Evolutionary conservation across 2,329 filamentous ascomycete genomes (phyloP).

Genomic region (Hypoxylon sp.): DNA sequence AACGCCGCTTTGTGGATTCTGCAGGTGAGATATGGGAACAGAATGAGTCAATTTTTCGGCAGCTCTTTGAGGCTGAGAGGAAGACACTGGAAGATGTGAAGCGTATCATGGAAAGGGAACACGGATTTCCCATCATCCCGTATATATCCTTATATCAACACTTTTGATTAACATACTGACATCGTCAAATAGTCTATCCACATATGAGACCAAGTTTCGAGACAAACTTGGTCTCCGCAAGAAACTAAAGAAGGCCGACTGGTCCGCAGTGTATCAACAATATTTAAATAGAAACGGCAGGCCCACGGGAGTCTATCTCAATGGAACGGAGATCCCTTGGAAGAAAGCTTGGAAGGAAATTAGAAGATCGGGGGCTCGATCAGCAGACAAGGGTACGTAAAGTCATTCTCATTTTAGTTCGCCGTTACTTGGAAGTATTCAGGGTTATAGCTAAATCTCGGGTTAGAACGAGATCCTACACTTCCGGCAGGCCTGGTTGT

Average conservation of each 20-base stretch:
- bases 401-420: neutral
- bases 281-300: constrained; percentile 12
- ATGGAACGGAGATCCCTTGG: constrained; percentile 29
- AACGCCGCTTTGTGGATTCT: neutral
- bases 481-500: constrained; percentile 27
- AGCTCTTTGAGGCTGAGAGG: constrained; percentile 29
- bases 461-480: neutral
- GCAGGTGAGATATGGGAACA: constrained; percentile 21
- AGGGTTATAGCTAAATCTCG: neutral
- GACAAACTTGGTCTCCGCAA: constrained; percentile 39
- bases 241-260: constrained; percentile 43
- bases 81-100: constrained; percentile 36
- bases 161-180: too few relatives aligned
- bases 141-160: neutral
- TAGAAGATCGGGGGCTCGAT: constrained; percentile 32
- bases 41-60: constrained; percentile 20
- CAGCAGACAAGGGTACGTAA: constrained; percentile 6
- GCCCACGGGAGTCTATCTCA: constrained; percentile 29
- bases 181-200: too few relatives aligned
- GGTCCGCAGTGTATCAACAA: constrained; percentile 37
- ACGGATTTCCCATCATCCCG: constrained; percentile 31
- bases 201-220: constrained; percentile 43
- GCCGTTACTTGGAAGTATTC: neutral
- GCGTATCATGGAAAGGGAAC: constrained; percentile 30
- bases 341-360: constrained; percentile 39